A percentile compares a stretch with the other conserved stretches of the same genome.
phyloP scores from a whole-genome alignment of 2,329 filamentous ascomycete genomes.

The Pseudophaeomoniella oleicola region DNA sequence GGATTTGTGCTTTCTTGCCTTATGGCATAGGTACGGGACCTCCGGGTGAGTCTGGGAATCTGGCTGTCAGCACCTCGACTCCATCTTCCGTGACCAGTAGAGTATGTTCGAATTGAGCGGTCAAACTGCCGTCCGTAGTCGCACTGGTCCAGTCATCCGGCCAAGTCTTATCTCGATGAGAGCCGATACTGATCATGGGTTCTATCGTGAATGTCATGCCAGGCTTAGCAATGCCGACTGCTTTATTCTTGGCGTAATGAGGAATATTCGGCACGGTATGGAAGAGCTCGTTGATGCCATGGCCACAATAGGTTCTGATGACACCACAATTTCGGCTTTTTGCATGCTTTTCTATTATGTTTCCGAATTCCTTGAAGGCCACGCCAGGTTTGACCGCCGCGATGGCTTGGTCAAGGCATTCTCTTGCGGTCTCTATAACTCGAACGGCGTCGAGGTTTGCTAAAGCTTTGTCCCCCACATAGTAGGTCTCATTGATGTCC shows the following conservation, averaged over 20 bases:
- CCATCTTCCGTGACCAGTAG: slow-evolving; percentile 70
- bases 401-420: slow-evolving; percentile 84
- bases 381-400: slow-evolving; percentile 85
- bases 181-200: slow-evolving; percentile 91
- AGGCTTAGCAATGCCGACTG: slow-evolving; percentile 80
- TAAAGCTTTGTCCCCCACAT: slow-evolving; percentile 77
- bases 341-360: slow-evolving; percentile 88
- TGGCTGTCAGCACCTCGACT: slow-evolving; percentile 66
- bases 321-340: slow-evolving; percentile 77
- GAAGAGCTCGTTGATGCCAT: slow-evolving; percentile 88
- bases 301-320: slow-evolving; percentile 90
- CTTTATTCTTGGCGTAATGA: slow-evolving; percentile 98
- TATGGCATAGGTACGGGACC: slow-evolving; percentile 50
- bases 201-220: slow-evolving; percentile 99
- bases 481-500: slow-evolving; percentile 97
- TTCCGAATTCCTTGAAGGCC: slow-evolving; percentile 83
- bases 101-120: slow-evolving; percentile 90
- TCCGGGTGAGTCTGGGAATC: slow-evolving; percentile 58
- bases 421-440: slow-evolving; percentile 77
- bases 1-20: slow-evolving; percentile 15
- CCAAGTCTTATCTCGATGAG: slow-evolving; percentile 88
- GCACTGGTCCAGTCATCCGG: slow-evolving; percentile 98
- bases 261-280: slow-evolving; percentile 89
- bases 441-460: slow-evolving; percentile 75
- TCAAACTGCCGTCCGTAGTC: slow-evolving; percentile 75